phyloP scores from a whole-genome alignment of 345 rosid species.

The Salix purpurea region DNA sequence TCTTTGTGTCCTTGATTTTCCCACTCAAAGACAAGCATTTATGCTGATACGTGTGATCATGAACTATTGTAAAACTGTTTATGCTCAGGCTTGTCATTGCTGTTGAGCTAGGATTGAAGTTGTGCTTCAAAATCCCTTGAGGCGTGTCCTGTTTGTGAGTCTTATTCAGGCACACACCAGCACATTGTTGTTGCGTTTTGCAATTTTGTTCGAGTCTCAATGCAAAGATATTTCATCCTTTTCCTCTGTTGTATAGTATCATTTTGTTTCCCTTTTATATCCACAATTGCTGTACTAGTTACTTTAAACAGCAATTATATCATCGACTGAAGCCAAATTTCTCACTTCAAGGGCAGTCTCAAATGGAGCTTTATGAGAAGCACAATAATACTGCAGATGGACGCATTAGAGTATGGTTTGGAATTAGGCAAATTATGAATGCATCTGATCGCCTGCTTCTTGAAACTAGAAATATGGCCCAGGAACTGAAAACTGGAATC shows the following conservation, averaged over 20 bases:
- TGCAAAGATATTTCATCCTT: too few relatives aligned
- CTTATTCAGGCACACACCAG: neutral
- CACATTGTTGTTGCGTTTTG: neutral
- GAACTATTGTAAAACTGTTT: too few relatives aligned
- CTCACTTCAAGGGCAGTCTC: slow-evolving; percentile 44
- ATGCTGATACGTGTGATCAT: too few relatives aligned
- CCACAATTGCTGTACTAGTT: too few relatives aligned
- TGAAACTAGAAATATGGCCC: slow-evolving; percentile 51
- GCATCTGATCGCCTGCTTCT: slow-evolving; percentile 51
- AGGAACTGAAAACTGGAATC: slow-evolving; percentile 61
- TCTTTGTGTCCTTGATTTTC: neutral
- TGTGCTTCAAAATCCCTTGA: too few relatives aligned
- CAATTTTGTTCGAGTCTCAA: neutral
- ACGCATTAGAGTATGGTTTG: slow-evolving; percentile 63
- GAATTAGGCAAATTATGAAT: slow-evolving; percentile 66
- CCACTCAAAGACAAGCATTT: neutral
- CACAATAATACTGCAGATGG: slow-evolving; percentile 63
- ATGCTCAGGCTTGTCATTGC: too few relatives aligned
- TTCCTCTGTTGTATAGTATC: too few relatives aligned
- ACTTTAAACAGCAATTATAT: neutral
- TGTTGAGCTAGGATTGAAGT: too few relatives aligned
- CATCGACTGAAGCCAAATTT: slow-evolving; percentile 8
- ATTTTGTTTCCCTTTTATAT: too few relatives aligned
- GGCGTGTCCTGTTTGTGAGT: neutral
- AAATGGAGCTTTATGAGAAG: slow-evolving; percentile 54